Conservation (phyloP, 148 eudicot species). For the Chenopodium quinoa region DNA sequence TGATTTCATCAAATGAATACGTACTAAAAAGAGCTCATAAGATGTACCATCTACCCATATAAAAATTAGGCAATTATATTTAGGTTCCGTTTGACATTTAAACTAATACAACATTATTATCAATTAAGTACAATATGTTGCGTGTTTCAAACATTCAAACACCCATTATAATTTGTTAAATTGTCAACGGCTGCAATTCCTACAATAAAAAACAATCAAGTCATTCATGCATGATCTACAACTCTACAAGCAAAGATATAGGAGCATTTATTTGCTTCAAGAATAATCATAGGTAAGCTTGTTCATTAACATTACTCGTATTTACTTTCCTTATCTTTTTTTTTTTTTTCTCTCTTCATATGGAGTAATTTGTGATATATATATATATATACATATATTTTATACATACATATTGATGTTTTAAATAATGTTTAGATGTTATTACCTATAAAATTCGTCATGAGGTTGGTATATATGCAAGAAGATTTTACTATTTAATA, state of each 20-base stretch:
- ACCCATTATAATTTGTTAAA: background rate
- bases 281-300: background rate
- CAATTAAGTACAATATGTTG: background rate
- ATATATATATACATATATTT: no score
- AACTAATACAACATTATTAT: background rate
- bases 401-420: no score
- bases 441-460: background rate
- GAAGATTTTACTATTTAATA: background rate
- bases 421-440: background rate
- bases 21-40: background rate
- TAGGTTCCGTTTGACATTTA: background rate
- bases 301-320: background rate
- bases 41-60: background rate
- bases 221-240: no score
- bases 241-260: no score
- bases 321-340: no score
- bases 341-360: no score
- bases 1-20: background rate
- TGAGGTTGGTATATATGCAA: background rate
- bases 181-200: background rate
- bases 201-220: background rate
- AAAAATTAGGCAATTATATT: background rate
- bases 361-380: no score
- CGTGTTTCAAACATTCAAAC: background rate
- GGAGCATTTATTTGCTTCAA: no score